Base-by-base conservation (phyloP, 805 yeast genomes). In the Candida gorgasii region DNA sequence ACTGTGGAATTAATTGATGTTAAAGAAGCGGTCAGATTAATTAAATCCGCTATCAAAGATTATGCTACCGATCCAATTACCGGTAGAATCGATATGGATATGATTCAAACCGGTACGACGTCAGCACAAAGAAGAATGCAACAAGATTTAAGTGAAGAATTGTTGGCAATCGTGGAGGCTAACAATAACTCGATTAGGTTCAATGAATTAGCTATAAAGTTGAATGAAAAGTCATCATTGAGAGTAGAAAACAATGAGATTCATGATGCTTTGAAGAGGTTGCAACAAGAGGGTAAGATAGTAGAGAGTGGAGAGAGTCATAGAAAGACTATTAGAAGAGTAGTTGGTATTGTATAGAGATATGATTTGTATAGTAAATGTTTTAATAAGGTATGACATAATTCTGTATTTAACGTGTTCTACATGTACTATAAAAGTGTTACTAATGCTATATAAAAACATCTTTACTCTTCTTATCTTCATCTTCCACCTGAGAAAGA, bases 31-130 rank as follows among this genome's bases (percentile, higher is more conserved):
- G 97, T 90, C 2, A 78, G 99, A 51, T 73, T 93, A 51, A 93
- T 92, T 59, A 82, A 86, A 54, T 79, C 95, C 3, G 99, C 99
- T 11, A 87, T 93, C 51, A 93, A 93, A 62, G 98, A 93, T 50
- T 93, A 93, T 61, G 99, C 99, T 12, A 93, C 97, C 2, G 99
- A 93, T 67, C 99, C 99, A 17, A 72, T 84, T 26, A 92, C 99
- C 0, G 99, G 99, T 22, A 79, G 93, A 55, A 93, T 93, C 51
- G 99, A 93, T 61, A 89, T 93, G 97, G 97, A 89, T 61, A 73
- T 93, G 60, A 90, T 93, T 20, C 97, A 92, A 67, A 93, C 98
- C 0, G 99, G 98, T 36, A 89, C 90, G 36, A 86, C 97, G 0
- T 76, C 87, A 1, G 87, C 92, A 3, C 96, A 90, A 62, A 75